phyloP scores from a whole-genome alignment of 2,329 filamentous ascomycete genomes.

The Aspergillus japonicus region DNA sequence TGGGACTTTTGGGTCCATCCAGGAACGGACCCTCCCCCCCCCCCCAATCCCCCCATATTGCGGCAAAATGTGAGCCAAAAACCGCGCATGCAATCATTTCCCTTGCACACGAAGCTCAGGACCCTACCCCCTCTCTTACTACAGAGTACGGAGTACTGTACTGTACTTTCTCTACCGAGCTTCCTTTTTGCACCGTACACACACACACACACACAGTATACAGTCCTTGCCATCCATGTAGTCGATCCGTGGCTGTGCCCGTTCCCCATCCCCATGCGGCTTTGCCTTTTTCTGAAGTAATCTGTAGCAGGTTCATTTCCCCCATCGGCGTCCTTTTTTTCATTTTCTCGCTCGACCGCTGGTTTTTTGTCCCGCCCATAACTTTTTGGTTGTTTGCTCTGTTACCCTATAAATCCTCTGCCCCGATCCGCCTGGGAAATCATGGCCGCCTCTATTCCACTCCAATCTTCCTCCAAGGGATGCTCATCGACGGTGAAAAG shows the following conservation, averaged over 20 bases:
- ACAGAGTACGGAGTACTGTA: too few species aligned
- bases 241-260: constrained; percentile 17
- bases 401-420: constrained; percentile 19
- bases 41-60: not conserved
- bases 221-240: constrained; percentile 13
- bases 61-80: not conserved
- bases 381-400: constrained; percentile 4
- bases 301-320: not conserved
- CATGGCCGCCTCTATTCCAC: constrained; percentile 7
- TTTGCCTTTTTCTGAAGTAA: not conserved
- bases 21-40: not conserved
- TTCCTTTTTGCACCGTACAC: not conserved
- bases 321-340: not conserved
- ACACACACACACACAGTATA: too few species aligned
- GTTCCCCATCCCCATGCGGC: not conserved
- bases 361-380: constrained; percentile 13
- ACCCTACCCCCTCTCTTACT: not conserved
- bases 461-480: constrained; percentile 37
- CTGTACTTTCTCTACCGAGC: not conserved
- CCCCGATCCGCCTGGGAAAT: constrained; percentile 10
- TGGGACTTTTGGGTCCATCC: not conserved
- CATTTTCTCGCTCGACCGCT: constrained; percentile 8
- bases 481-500: constrained; percentile 92
- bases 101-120: not conserved
- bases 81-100: not conserved